Evolutionary conservation across 495 filamentous ascomycete genomes (phyloP).

Genomic region (Penicillium dipodomyicola): DNA sequence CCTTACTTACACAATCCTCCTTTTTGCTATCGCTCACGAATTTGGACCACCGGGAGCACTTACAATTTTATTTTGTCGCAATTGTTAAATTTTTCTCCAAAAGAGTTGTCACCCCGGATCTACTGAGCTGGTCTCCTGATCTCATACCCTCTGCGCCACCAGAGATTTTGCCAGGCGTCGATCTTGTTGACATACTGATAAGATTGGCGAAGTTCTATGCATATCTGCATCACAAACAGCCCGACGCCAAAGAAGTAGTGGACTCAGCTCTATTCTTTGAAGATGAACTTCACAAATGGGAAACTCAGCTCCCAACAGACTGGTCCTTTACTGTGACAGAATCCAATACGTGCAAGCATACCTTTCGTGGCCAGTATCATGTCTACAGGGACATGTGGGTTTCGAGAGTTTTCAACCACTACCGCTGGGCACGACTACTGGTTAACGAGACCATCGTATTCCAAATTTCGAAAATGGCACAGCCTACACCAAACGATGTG

Average conservation of each 20-base stretch:
- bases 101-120: constrained; percentile 7
- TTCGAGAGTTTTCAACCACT: constrained; percentile 21
- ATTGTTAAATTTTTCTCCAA: constrained; percentile 25
- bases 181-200: constrained; percentile 23
- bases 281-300: constrained; percentile 23
- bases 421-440: constrained; percentile 20
- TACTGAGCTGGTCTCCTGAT: constrained; percentile 18
- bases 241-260: not conserved
- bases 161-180: constrained; percentile 12
- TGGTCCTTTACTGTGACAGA: constrained; percentile 16
- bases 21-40: constrained; percentile 9
- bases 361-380: constrained; percentile 22
- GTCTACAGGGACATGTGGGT: constrained; percentile 21
- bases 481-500: constrained; percentile 2
- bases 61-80: constrained; percentile 24
- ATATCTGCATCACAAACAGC: constrained; percentile 4
- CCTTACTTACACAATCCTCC: constrained; percentile 17
- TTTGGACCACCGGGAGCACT: constrained; percentile 11
- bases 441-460: constrained; percentile 22
- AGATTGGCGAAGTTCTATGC: constrained; percentile 20
- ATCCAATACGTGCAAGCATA: constrained; percentile 11
- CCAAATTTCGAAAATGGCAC: constrained; percentile 7
- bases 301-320: constrained; percentile 14
- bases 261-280: constrained; percentile 12
- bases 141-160: not conserved